Conservation (phyloP, 352 stramenopile genomes). For the Globisporangium emineosum region DNA sequence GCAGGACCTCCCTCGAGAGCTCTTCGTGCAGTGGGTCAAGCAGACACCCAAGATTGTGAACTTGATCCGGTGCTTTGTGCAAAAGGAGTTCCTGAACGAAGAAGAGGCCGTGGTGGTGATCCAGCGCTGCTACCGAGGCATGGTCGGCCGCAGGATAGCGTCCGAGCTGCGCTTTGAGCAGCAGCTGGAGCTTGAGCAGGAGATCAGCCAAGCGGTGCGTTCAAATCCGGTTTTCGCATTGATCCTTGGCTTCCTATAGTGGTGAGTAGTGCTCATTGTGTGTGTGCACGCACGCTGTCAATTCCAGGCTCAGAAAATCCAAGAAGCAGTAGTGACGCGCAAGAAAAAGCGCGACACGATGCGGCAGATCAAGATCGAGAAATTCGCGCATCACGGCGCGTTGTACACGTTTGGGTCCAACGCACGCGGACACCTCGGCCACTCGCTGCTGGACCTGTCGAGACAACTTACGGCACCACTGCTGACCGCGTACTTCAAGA, state of each 20-base stretch:
- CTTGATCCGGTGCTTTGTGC: conserved; percentile 66
- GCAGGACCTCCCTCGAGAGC: conserved; percentile 49
- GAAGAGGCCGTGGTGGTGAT: conserved; percentile 53
- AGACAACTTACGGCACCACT: conserved; percentile 38
- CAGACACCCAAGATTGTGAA: conserved; percentile 76
- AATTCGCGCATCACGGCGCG: conserved; percentile 63
- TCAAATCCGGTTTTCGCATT: neutral
- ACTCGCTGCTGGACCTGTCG: conserved; percentile 40
- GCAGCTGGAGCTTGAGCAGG: conserved; percentile 52
- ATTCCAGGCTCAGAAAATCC: conserved; percentile 44
- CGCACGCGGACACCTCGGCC: conserved; percentile 44
- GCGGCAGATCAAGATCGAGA: conserved; percentile 66
- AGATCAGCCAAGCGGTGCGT: conserved; percentile 42
- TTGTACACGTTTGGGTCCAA: conserved; percentile 75
- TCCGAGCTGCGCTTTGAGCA: conserved; percentile 48
- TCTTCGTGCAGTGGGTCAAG: conserved; percentile 57
- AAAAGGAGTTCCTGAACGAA: conserved; percentile 51
- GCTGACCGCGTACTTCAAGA: conserved; percentile 61
- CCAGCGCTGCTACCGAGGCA: conserved; percentile 54
- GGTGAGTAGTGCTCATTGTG: neutral
- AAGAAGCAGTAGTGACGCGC: conserved; percentile 57
- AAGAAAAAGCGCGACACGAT: conserved; percentile 67
- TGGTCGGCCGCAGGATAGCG: conserved; percentile 43
- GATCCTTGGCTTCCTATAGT: neutral
- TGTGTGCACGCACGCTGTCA: neutral